Conservation (phyloP, 768 basidiomycete genomes). For the Strobilomyces echinocephalus region DNA sequence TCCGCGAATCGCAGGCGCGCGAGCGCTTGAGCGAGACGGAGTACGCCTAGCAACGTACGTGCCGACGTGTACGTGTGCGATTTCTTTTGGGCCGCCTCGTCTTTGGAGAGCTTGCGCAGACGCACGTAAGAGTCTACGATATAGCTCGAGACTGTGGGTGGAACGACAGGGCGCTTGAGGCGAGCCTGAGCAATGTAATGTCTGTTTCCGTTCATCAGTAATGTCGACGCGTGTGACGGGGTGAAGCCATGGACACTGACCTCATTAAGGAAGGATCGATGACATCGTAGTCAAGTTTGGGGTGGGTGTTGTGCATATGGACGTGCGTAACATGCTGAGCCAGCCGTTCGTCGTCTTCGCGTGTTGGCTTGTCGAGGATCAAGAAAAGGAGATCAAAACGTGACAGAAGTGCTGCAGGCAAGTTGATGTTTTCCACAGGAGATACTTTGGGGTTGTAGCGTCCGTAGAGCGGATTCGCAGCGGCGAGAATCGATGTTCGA, state of each 20-base stretch:
- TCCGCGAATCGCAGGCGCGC: slow-evolving; percentile 86
- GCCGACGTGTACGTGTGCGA: slow-evolving; percentile 94
- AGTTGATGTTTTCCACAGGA: slow-evolving; percentile 98
- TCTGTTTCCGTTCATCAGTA: slow-evolving; percentile 36
- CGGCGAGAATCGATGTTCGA: slow-evolving; percentile 94
- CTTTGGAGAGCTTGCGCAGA: slow-evolving; percentile 87
- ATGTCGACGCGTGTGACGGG: not conserved
- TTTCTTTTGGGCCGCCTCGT: slow-evolving; percentile 84
- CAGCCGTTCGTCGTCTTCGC: slow-evolving; percentile 93
- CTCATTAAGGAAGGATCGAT: slow-evolving; percentile 86
- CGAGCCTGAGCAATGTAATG: slow-evolving; percentile 95
- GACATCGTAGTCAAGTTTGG: slow-evolving; percentile 77
- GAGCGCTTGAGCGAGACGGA: slow-evolving; percentile 91
- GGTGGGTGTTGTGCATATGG: slow-evolving; percentile 93
- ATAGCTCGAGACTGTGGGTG: slow-evolving; percentile 82
- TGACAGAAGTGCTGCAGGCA: slow-evolving; percentile 93
- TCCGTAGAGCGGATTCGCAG: slow-evolving; percentile 96
- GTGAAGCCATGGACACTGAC: slow-evolving; percentile 36
- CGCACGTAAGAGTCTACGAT: slow-evolving; percentile 95
- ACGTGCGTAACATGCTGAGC: slow-evolving; percentile 98
- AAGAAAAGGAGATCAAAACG: slow-evolving; percentile 96
- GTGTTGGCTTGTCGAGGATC: slow-evolving; percentile 90
- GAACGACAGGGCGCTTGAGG: slow-evolving; percentile 84
- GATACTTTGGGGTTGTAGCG: slow-evolving; percentile 98
- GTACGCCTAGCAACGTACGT: slow-evolving; percentile 89